Conservation (phyloP, 1,284 basidiomycete genomes). For the Athelia psychrophila region DNA sequence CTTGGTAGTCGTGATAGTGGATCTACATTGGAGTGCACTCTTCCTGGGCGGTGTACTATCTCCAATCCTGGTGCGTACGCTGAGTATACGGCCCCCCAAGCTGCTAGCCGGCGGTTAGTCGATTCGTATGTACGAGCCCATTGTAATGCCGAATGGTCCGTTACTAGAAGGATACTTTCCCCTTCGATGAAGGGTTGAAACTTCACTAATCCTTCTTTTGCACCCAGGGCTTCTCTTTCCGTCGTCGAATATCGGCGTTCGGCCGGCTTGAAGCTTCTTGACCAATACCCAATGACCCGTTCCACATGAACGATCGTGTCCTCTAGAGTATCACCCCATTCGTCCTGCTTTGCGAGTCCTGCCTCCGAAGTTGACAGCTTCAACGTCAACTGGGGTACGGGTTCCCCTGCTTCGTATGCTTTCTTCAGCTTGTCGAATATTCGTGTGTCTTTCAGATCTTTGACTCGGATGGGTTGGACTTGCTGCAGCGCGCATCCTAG, state of each 20-base stretch:
- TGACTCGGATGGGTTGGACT: too few relatives aligned
- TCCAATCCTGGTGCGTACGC: too few relatives aligned
- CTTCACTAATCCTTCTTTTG: too few relatives aligned
- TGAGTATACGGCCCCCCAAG: not conserved
- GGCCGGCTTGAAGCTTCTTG: not conserved
- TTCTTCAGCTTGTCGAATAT: too few relatives aligned
- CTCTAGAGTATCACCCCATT: conserved; percentile 15
- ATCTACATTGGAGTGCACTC: not conserved
- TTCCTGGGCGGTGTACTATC: not conserved
- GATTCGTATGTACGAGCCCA: not conserved
- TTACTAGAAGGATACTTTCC: not conserved
- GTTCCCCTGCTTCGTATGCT: too few relatives aligned
- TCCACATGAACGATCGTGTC: not conserved
- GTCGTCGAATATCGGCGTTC: not conserved
- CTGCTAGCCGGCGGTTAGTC: not conserved
- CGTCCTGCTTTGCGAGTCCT: not conserved
- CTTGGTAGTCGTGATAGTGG: not conserved
- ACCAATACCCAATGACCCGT: too few relatives aligned
- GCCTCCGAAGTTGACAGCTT: too few relatives aligned
- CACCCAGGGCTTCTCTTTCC: not conserved
- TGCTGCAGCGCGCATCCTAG: too few relatives aligned
- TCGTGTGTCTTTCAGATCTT: too few relatives aligned
- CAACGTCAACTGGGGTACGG: too few relatives aligned
- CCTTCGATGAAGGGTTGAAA: too few relatives aligned
- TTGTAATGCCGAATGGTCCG: too few relatives aligned